Conservation (phyloP, 768 basidiomycete genomes). For the Flagelloscypha sp. region DNA sequence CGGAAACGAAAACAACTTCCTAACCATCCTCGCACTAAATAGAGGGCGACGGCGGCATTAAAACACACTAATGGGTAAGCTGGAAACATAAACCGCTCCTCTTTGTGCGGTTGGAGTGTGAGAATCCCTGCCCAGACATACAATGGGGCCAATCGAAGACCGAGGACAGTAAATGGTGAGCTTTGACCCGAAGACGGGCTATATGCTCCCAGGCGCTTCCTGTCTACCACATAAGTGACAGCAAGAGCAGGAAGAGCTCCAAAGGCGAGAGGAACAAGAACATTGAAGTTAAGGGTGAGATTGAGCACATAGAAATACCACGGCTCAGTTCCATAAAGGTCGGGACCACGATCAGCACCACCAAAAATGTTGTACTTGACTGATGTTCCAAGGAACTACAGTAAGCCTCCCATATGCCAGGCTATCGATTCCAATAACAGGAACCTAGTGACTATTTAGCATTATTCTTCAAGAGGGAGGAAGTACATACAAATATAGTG, state of each 20-base stretch:
- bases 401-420: slow-evolving; percentile 74
- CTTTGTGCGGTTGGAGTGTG: slow-evolving; percentile 83
- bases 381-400: slow-evolving; percentile 90
- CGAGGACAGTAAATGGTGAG: slow-evolving; percentile 73
- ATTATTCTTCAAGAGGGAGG: background rate
- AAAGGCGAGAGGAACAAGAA: slow-evolving; percentile 73
- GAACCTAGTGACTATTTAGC: slow-evolving; percentile 47
- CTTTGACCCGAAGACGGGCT: slow-evolving; percentile 49
- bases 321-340: slow-evolving; percentile 88
- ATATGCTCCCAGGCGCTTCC: slow-evolving; percentile 58
- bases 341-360: slow-evolving; percentile 70
- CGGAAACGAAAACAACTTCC: slow-evolving; percentile 63
- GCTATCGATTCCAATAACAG: slow-evolving; percentile 77
- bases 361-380: slow-evolving; percentile 90
- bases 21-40: slow-evolving; percentile 82
- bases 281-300: slow-evolving; percentile 90
- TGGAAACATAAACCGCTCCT: slow-evolving; percentile 98
- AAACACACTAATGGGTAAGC: slow-evolving; percentile 87
- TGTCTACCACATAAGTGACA: slow-evolving; percentile 68
- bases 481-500: slow-evolving; percentile 51
- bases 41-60: slow-evolving; percentile 87
- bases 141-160: slow-evolving; percentile 73
- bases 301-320: slow-evolving; percentile 83
- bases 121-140: slow-evolving; percentile 88
- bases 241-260: slow-evolving; percentile 70